phyloP scores from a whole-genome alignment of 2,329 filamentous ascomycete genomes.

The Phialocephala sp. region DNA sequence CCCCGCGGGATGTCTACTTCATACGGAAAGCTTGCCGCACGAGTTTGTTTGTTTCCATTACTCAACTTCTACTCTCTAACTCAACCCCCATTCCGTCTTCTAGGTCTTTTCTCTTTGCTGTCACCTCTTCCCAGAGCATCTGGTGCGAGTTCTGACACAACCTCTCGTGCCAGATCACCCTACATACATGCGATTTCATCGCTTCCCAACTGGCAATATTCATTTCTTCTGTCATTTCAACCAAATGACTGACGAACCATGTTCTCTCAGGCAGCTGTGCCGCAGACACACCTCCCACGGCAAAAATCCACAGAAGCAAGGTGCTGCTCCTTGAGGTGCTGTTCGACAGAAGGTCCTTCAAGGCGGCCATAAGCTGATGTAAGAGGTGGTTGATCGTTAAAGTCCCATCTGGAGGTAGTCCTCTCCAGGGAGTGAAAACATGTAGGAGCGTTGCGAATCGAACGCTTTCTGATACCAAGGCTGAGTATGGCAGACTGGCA shows the following conservation, averaged over 20 bases:
- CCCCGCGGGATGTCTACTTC: background rate
- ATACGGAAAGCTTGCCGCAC: background rate
- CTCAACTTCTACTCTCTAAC: background rate
- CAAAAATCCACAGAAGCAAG: slow-evolving; percentile 24
- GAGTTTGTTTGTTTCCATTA: background rate
- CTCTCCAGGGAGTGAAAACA: slow-evolving; percentile 26
- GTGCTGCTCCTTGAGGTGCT: background rate
- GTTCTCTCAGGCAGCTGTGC: slow-evolving; percentile 17
- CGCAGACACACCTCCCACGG: slow-evolving; percentile 22
- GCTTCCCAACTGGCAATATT: slow-evolving; percentile 19
- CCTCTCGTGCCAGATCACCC: slow-evolving; percentile 26
- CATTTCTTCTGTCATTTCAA: slow-evolving; percentile 22
- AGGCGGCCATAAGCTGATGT: slow-evolving; percentile 19
- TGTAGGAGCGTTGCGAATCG: slow-evolving; percentile 23
- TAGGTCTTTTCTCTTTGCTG: slow-evolving; percentile 4
- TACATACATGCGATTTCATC: slow-evolving; percentile 17
- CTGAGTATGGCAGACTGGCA: background rate
- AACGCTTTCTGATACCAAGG: slow-evolving; percentile 18
- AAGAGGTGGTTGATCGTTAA: slow-evolving; percentile 24
- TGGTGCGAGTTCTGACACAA: slow-evolving; percentile 17
- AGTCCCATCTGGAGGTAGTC: slow-evolving; percentile 23
- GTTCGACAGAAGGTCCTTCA: slow-evolving; percentile 7
- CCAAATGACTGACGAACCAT: slow-evolving; percentile 28
- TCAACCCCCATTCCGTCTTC: background rate
- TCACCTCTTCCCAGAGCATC: slow-evolving; percentile 24